A percentile compares a stretch with the other conserved stretches of the same genome.
phyloP scores from a whole-genome alignment of 371 early-diverging fungal species.

The Nematocida major region DNA sequence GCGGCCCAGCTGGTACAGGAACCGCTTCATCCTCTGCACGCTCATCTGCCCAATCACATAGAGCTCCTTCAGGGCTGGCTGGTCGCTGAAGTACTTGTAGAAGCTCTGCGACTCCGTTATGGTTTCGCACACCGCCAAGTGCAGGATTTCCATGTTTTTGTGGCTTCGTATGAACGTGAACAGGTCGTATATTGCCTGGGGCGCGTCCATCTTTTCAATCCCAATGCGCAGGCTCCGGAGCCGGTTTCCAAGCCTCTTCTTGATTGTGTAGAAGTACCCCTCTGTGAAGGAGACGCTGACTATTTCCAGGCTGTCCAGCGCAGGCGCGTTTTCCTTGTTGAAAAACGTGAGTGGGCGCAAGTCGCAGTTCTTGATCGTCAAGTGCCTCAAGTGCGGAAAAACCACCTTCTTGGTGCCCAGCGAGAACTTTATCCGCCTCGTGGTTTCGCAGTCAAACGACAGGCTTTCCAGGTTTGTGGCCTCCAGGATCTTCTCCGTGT shows the following conservation, averaged over 20 bases:
- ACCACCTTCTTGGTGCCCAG: constrained; percentile 44
- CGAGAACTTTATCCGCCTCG: constrained; percentile 36
- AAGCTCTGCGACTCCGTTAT: constrained; percentile 53
- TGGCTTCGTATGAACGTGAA: constrained; percentile 50
- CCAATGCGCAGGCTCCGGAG: constrained; percentile 42
- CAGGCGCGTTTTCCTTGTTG: constrained; percentile 46
- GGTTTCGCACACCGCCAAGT: constrained; percentile 38
- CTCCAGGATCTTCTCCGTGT: constrained; percentile 42
- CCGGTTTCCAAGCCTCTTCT: constrained; percentile 46
- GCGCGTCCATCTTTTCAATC: constrained; percentile 49
- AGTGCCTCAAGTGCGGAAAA: constrained; percentile 42
- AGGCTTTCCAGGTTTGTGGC: constrained; percentile 49
- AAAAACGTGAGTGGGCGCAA: constrained; percentile 46
- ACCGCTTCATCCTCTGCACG: constrained; percentile 42
- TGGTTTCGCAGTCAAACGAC: constrained; percentile 45
- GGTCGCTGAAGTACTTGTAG: constrained; percentile 51
- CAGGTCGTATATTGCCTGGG: constrained; percentile 49
- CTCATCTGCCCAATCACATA: constrained; percentile 46
- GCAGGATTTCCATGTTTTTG: constrained; percentile 32
- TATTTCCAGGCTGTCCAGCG: constrained; percentile 36
- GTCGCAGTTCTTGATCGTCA: constrained; percentile 49
- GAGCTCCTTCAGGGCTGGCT: constrained; percentile 39
- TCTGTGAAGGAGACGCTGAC: constrained; percentile 43
- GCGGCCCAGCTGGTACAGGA: constrained; percentile 46
- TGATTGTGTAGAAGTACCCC: constrained; percentile 51